Evolutionary conservation across 441 rosid species (phyloP).

Genomic region (Corymbia citriodora): DNA sequence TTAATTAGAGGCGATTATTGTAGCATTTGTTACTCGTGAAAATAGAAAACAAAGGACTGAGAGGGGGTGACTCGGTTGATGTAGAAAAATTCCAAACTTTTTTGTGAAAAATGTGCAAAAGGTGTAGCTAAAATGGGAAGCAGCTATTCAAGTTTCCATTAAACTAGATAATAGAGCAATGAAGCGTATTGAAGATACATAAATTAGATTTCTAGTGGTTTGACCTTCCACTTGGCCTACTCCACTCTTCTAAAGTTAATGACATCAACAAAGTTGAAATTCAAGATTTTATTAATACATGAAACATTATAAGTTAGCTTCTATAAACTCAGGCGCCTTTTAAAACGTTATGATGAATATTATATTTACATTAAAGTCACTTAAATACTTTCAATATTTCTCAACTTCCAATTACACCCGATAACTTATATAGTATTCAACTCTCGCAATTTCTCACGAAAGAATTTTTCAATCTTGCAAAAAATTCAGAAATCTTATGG

Average conservation of each 20-base stretch:
- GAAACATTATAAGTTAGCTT: not conserved
- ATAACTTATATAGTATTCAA: not conserved
- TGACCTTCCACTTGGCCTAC: not conserved
- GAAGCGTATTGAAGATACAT: not conserved
- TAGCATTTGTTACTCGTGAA: not conserved
- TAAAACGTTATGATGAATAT: not conserved
- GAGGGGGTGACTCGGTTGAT: not conserved
- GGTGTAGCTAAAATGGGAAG: not conserved
- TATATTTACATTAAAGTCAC: not conserved
- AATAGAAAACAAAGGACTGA: not conserved
- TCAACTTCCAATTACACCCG: accelerated
- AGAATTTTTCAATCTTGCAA: not conserved
- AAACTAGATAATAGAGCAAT: not conserved
- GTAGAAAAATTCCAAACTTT: not conserved
- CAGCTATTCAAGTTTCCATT: not conserved
- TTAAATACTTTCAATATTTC: accelerated
- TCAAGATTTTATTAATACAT: not conserved
- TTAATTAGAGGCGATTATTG: not conserved
- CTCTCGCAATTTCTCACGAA: not conserved
- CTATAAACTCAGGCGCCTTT: not conserved
- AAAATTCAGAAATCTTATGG: not conserved
- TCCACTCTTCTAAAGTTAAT: not conserved
- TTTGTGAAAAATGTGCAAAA: not conserved
- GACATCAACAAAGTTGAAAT: not conserved
- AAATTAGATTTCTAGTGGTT: not conserved